Conservation (phyloP, 805 yeast species). For the Wickerhamiella kazuoi region DNA sequence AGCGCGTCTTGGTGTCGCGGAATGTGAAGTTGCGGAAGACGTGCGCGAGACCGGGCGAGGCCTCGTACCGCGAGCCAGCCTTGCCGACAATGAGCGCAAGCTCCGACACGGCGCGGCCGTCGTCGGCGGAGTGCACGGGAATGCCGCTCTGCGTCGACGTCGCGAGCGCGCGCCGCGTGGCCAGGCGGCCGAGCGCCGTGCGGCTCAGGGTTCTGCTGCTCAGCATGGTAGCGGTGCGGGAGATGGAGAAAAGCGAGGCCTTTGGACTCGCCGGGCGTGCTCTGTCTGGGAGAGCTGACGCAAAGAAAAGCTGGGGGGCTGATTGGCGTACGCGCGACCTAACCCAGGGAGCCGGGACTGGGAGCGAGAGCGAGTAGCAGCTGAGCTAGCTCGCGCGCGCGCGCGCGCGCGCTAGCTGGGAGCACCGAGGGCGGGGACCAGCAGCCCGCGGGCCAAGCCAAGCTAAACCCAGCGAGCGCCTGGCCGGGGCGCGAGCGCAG, state of each 20-base stretch:
- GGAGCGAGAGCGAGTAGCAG: too few relatives aligned
- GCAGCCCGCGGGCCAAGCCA: too few relatives aligned
- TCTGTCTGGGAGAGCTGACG: too few relatives aligned
- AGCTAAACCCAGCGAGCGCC: too few relatives aligned
- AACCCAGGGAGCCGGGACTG: too few relatives aligned
- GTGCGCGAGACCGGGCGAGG: constrained; percentile 68
- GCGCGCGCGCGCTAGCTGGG: too few relatives aligned
- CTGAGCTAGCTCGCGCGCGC: too few relatives aligned
- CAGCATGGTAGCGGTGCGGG: background rate
- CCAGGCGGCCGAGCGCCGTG: background rate
- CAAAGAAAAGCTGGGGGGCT: background rate
- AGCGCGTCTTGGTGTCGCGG: constrained; percentile 56
- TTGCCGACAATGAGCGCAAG: constrained; percentile 57
- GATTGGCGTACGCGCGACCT: too few relatives aligned
- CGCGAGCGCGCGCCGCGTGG: background rate
- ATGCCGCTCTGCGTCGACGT: constrained; percentile 15
- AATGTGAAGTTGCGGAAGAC: constrained; percentile 68
- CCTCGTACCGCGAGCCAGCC: constrained; percentile 64
- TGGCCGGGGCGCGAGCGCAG: too few relatives aligned
- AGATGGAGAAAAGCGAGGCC: background rate
- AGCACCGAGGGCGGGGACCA: too few relatives aligned
- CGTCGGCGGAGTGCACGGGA: constrained; percentile 38
- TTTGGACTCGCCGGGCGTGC: background rate
- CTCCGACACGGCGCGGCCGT: constrained; percentile 51
- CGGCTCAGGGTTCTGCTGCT: background rate